A percentile compares a stretch with the other conserved stretches of the same genome.
These are phyloP conservation scores for Beauveria rudraprayagi DNA, from an alignment of 2,329 filamentous ascomycete genomes.

Conservation along the genomic window DNA sequence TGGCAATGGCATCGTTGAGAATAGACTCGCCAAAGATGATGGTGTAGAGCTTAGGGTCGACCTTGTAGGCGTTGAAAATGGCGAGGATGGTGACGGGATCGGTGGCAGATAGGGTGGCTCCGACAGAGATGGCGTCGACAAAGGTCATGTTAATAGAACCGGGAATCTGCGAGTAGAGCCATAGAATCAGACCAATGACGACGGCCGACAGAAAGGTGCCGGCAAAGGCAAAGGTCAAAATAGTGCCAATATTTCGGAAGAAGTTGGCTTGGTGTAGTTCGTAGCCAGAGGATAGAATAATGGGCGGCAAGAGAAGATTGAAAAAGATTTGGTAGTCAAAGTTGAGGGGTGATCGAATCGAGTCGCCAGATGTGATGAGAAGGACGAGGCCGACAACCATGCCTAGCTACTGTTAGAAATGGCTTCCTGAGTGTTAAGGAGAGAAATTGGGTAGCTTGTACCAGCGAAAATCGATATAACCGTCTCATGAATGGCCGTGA, in stretches of 20 bases:
- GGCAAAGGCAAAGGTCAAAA: slow-evolving; percentile 93
- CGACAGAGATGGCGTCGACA: slow-evolving; percentile 92
- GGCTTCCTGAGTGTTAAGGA: too few species aligned
- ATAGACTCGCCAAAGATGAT: slow-evolving; percentile 99
- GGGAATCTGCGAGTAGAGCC: slow-evolving; percentile 78
- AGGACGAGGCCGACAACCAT: slow-evolving; percentile 93
- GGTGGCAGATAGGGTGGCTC: slow-evolving; percentile 90
- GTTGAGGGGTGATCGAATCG: slow-evolving; percentile 82
- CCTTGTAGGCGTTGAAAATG: slow-evolving; percentile 99
- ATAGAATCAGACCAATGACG: slow-evolving; percentile 85
- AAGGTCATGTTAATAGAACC: slow-evolving; percentile 80
- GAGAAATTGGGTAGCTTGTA: slow-evolving; percentile 27
- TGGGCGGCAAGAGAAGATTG: slow-evolving; percentile 95
- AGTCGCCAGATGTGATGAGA: slow-evolving; percentile 70
- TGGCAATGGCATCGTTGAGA: slow-evolving; percentile 94
- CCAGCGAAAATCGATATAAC: slow-evolving; percentile 97
- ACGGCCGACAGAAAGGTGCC: slow-evolving; percentile 95
- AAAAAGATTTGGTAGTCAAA: slow-evolving; percentile 99
- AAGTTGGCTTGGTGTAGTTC: slow-evolving; percentile 98
- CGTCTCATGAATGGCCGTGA: slow-evolving; percentile 95
- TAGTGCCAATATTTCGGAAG: slow-evolving; percentile 95
- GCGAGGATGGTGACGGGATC: slow-evolving; percentile 96
- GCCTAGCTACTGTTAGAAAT: slow-evolving; percentile 44
- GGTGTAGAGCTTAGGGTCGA: slow-evolving; percentile 96
- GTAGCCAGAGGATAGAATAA: slow-evolving; percentile 94